Evolutionary conservation across 2,329 filamentous ascomycete species (phyloP), one percentile per base, ranked within the genome.

Genomic region (Epichloe festucae): DNA sequence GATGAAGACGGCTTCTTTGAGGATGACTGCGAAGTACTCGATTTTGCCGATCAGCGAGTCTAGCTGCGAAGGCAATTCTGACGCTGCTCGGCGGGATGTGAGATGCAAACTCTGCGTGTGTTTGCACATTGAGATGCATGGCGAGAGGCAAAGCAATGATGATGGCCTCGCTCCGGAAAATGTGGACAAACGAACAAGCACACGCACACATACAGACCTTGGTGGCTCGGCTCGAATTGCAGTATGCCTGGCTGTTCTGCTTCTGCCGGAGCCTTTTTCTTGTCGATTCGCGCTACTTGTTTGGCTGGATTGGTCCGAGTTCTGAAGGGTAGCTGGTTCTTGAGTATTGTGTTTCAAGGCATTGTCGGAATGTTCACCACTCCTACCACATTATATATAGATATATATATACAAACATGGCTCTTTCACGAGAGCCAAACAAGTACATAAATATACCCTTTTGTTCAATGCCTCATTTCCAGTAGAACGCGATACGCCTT

Each of bases 1-100:
- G 82, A 82, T 44, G 85, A 87, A 52, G 82, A 84, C 51, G 85
- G 85, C 2, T 94, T 95, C 67, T 95, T 95, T 61, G 89, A 95
- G 68, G 88, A 95, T 64, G 89, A 94, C 63, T 93, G 87, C 59
- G 89, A 95, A 65, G 86, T 95, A 52, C 76, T 95, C 56, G 89
- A 95, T 69, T 94, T 93, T 76, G 87, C 89, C 23, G 80, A 82
- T 60, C 80, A 84, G 67, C 71, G 80, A 63, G 80, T 83, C 35
- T 84, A 64, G 74, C 27, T 19, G 39, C 48, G 27, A 48, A 31
- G 27, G 8, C 27, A 10, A 31, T 10, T 31, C 27, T 31, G 27
- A 31, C 27, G 27, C 27, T 31, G 27, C 27, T 11, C 27, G 27
- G 27, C 27, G 27, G 8, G 27, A 31, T 31, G 27, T 31, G 8